Base-by-base conservation (phyloP, 2,329 filamentous ascomycete species). In the Trichophyton simii region DNA sequence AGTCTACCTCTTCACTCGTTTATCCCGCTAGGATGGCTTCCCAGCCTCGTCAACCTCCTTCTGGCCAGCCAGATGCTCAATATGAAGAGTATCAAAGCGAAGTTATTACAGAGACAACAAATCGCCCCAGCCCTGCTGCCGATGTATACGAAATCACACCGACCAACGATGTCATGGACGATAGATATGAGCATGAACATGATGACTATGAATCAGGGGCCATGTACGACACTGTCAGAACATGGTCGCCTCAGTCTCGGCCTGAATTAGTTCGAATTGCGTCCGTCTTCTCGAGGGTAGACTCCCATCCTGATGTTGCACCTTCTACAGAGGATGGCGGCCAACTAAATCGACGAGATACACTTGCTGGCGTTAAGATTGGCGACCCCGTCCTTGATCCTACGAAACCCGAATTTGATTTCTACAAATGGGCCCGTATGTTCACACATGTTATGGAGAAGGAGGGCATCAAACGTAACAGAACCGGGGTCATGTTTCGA, bases 401-500 rank as follows among this genome's bases (percentile, higher is more conserved):
- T 0, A 72, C 68, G 6, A 79, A 73, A 38, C 74, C 77, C 1
- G 70, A 77, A n/a, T 83, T 83, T 66, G 77, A 83, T 62, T 75
- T 82, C 9, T 75, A 79, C 64, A 82, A 78, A 69, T 83, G 79
- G 72, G 69, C 78, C 52, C 75, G 74, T 7, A 77, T 78, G 72
- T 75, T 78, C 59, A 70, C 82, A 65, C 74, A 76, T 57, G 66
- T 80, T 36, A 71, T 85, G 41, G 77, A 83, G 41, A 78, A 78
- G 18, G 81, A 86, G 62, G 81, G 82, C 0, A 74, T 85, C 54
- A 78, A 77, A 62, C 72, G 75, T 63, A 80, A 76, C 65, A 75
- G 76, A 5, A 80, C 85, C 0, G 85, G 85, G 2, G 77, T 89
- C 5, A 80, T 81, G 0, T 88, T 84, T 73, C 82, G 82, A 63